These are phyloP conservation scores for Medicago arabica DNA, from an alignment of 306 rosid genomes.

Conservation along the genomic window DNA sequence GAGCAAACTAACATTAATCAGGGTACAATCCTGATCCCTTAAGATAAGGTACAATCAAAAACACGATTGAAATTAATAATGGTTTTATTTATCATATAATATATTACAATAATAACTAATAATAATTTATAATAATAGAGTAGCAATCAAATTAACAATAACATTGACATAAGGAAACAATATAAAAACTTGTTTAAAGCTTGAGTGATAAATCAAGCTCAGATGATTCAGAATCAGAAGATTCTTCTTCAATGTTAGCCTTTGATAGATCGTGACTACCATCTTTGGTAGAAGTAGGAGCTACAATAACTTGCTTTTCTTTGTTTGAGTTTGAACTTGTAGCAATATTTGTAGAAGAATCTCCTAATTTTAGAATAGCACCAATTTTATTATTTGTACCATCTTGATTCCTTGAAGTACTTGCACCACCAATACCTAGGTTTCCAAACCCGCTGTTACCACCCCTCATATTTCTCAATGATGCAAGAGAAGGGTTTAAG, in stretches of 20 bases:
- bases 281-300: not conserved
- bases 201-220: conserved; percentile 65
- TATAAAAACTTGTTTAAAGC: conserved; percentile 40
- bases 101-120: too few species aligned
- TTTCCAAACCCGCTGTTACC: not conserved
- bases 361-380: not conserved
- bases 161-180: not conserved
- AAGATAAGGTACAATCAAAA: not conserved
- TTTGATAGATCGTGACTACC: not conserved
- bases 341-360: not conserved
- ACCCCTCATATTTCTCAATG: not conserved
- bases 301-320: not conserved
- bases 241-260: conserved; percentile 12
- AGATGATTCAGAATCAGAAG: not conserved
- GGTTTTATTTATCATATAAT: not conserved
- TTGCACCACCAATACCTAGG: conserved; percentile 12
- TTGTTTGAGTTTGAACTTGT: not conserved
- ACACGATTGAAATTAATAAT: not conserved
- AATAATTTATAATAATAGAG: not conserved
- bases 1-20: not conserved
- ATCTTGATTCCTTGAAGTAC: not conserved
- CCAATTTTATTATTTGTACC: not conserved
- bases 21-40: not conserved
- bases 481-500: not conserved
- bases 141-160: not conserved